Evolutionary conservation across 1,284 basidiomycete species (phyloP).

Genomic region (Heliocybe sulcata): DNA sequence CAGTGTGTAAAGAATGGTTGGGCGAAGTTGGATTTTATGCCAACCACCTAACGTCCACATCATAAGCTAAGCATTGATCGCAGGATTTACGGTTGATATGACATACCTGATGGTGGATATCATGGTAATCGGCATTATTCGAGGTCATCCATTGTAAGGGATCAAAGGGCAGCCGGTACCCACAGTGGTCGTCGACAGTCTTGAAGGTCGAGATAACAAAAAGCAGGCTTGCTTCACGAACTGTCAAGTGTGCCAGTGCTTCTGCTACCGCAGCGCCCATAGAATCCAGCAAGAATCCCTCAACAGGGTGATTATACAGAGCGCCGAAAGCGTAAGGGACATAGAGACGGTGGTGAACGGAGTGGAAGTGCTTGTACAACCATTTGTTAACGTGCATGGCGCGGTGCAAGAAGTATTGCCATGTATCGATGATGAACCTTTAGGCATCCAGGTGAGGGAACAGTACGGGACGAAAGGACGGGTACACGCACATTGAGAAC

Average conservation of each 20-base stretch:
- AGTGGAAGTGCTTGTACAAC: conserved; percentile 90
- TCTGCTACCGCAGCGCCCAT: conserved; percentile 81
- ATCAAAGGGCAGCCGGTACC: conserved; percentile 86
- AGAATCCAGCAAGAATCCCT: conserved; percentile 89
- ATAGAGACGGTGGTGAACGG: conserved; percentile 93
- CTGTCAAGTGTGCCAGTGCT: conserved; percentile 58
- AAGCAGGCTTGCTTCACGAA: conserved; percentile 81
- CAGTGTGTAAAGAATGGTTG: conserved; percentile 93
- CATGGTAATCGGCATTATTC: conserved; percentile 98
- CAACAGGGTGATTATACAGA: conserved; percentile 96
- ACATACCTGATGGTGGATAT: conserved; percentile 90
- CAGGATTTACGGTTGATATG: not conserved
- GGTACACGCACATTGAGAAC: conserved; percentile 74
- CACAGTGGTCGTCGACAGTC: conserved; percentile 98
- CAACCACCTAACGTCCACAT: conserved; percentile 51
- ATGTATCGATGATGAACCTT: conserved; percentile 96
- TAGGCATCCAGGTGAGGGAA: conserved; percentile 8
- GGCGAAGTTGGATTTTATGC: conserved; percentile 94
- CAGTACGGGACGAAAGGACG: not conserved
- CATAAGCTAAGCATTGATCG: not conserved
- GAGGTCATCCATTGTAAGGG: conserved; percentile 80
- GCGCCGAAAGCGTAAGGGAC: conserved; percentile 97
- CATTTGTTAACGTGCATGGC: conserved; percentile 88
- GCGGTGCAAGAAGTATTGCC: conserved; percentile 97
- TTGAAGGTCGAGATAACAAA: conserved; percentile 86